Evolutionary conservation across 495 filamentous ascomycete genomes (phyloP).

Genomic region (Aspergillus coremiiformis): DNA sequence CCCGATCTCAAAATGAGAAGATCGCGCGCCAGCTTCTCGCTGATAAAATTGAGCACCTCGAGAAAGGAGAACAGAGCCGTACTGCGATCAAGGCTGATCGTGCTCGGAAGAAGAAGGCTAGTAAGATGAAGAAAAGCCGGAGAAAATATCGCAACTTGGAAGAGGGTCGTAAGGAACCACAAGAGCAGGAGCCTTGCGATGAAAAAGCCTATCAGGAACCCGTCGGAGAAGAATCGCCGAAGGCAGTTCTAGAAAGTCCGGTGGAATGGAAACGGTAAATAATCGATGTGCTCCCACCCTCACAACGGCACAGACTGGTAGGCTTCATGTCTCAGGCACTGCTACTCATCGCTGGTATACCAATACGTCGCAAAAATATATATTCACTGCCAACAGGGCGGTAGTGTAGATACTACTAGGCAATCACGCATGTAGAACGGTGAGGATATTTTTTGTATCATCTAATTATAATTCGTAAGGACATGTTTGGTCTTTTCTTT

Average conservation of each 20-base stretch:
- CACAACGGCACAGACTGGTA: too few relatives aligned
- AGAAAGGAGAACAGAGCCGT: slow-evolving; percentile 54
- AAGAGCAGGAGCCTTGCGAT: slow-evolving; percentile 41
- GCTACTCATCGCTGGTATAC: not conserved
- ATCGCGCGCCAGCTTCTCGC: slow-evolving; percentile 73
- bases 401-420: not conserved
- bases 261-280: not conserved
- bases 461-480: slow-evolving; percentile 6
- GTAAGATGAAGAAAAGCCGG: slow-evolving; percentile 55
- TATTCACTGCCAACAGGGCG: not conserved
- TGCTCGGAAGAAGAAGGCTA: slow-evolving; percentile 56
- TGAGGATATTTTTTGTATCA: not conserved
- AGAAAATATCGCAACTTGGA: slow-evolving; percentile 56
- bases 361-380: too few relatives aligned
- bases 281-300: too few relatives aligned
- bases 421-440: not conserved
- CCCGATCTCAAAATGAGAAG: slow-evolving; percentile 80
- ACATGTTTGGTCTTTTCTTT: slow-evolving; percentile 1
- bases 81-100: slow-evolving; percentile 47
- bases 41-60: slow-evolving; percentile 62
- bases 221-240: not conserved
- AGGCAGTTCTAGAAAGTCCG: not conserved
- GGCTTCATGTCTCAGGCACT: too few relatives aligned
- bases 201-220: slow-evolving; percentile 35
- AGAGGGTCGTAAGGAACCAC: slow-evolving; percentile 32